Evolutionary conservation across 2,329 filamentous ascomycete genomes (phyloP).

Genomic region (Aspergillus fijiensis): DNA sequence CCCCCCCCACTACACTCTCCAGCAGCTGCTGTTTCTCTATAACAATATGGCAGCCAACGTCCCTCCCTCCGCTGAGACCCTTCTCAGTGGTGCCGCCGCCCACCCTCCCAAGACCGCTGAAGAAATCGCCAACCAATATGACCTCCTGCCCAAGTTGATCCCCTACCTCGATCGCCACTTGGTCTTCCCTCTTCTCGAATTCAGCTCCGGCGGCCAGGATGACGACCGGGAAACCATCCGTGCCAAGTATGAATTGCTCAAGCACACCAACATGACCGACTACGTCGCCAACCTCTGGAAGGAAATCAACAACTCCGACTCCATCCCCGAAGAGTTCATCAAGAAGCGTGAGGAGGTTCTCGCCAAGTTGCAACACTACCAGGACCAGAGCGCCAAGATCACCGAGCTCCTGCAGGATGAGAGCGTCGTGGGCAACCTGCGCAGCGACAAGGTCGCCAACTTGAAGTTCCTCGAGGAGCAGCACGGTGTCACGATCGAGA

Average conservation of each 20-base stretch:
- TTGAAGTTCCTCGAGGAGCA: constrained; percentile 97
- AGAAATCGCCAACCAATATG: constrained; percentile 68
- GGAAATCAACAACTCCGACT: constrained; percentile 77
- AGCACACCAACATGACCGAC: constrained; percentile 98
- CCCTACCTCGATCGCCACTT: constrained; percentile 92
- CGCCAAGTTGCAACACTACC: constrained; percentile 75
- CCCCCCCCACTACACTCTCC: constrained; percentile 20
- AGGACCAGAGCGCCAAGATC: constrained; percentile 86
- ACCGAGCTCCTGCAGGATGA: constrained; percentile 82
- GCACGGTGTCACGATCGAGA: constrained; percentile 89
- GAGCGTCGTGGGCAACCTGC: constrained; percentile 83
- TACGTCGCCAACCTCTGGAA: constrained; percentile 91
- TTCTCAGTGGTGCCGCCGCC: constrained; percentile 50
- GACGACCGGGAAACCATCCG: constrained; percentile 75
- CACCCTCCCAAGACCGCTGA: constrained; percentile 43
- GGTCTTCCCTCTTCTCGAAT: constrained; percentile 94
- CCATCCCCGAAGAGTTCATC: constrained; percentile 79
- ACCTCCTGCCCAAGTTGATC: constrained; percentile 84
- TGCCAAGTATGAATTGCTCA: constrained; percentile 89
- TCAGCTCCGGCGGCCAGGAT: constrained; percentile 72
- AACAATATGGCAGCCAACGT: constrained; percentile 54
- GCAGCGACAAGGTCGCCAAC: constrained; percentile 97
- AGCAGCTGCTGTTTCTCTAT: constrained; percentile 16
- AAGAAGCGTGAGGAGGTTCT: constrained; percentile 89
- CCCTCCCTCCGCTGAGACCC: constrained; percentile 50